These are phyloP conservation scores for Neonectria coccinea DNA, from an alignment of 2,329 filamentous ascomycete species.

Conservation along the genomic window DNA sequence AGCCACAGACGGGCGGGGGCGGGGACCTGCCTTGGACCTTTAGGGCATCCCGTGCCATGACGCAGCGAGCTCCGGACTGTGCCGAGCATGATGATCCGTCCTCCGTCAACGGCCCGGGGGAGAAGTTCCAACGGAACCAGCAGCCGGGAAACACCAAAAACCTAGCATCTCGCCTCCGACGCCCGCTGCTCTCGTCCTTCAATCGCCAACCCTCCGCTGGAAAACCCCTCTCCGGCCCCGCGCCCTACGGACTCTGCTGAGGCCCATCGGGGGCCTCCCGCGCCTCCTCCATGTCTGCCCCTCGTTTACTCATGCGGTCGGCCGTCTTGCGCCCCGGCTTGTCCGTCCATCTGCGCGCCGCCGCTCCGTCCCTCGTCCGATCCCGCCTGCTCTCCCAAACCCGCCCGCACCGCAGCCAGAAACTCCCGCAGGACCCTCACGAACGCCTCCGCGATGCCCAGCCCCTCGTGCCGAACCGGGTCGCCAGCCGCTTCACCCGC, in stretches of 20 bases:
- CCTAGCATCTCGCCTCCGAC: neutral
- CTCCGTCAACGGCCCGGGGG: neutral
- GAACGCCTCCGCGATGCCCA: slow-evolving; percentile 47
- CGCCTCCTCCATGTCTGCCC: slow-evolving; percentile 30
- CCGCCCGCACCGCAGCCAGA: slow-evolving; percentile 19
- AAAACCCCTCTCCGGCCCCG: neutral
- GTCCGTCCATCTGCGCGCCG: slow-evolving; percentile 9
- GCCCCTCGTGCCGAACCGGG: slow-evolving; percentile 48
- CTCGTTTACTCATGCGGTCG: slow-evolving; percentile 27
- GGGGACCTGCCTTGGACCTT: neutral
- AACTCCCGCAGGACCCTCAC: slow-evolving; percentile 33
- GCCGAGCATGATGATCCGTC: slow-evolving; percentile 1
- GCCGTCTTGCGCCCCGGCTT: slow-evolving; percentile 8
- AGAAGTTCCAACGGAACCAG: neutral
- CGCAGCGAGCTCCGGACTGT: slow-evolving; percentile 11
- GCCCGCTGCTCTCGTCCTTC: neutral
- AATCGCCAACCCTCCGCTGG: neutral
- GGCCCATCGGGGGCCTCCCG: slow-evolving; percentile 22
- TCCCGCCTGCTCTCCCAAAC: slow-evolving; percentile 43
- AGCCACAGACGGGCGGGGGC: neutral
- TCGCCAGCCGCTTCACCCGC: slow-evolving; percentile 43
- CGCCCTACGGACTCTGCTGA: neutral
- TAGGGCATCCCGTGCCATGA: neutral
- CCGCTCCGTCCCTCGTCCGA: slow-evolving; percentile 15
- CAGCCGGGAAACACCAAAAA: slow-evolving; percentile 7